Percentiles rank a stretch among this genome's conserved stretches.
phyloP scores from a whole-genome alignment of 176 grass and related monocot genomes.

The Bromus sterilis region DNA sequence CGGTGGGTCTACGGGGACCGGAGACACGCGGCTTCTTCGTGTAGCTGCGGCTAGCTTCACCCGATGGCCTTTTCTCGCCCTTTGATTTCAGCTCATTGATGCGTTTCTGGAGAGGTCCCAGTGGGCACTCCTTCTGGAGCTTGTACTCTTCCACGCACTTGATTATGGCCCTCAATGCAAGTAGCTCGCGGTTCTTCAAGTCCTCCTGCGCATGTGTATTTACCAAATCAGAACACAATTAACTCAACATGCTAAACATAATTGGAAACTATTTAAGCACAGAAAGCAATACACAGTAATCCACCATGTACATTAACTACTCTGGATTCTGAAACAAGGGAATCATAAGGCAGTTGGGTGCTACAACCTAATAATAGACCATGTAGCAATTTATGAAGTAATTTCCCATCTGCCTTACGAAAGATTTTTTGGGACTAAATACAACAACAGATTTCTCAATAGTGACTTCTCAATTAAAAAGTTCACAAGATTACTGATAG shows the following conservation, averaged over 20 bases:
- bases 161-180: slow-evolving; percentile 49
- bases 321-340: background rate
- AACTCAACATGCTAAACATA: background rate
- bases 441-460: background rate
- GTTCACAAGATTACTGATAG: background rate
- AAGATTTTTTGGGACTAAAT: background rate
- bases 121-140: slow-evolving; percentile 63
- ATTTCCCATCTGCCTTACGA: background rate
- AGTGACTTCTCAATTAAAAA: background rate
- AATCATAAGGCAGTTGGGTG: background rate
- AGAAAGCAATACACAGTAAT: background rate
- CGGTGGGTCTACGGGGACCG: slow-evolving; percentile 24
- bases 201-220: slow-evolving; percentile 36
- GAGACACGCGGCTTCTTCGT: slow-evolving; percentile 34
- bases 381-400: background rate
- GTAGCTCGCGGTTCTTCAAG: slow-evolving; percentile 38
- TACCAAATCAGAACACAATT: background rate
- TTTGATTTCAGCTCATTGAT: slow-evolving; percentile 53
- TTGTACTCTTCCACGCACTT: slow-evolving; percentile 67
- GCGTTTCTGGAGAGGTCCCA: slow-evolving; percentile 71
- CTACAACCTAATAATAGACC: background rate
- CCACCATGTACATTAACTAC: background rate
- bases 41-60: slow-evolving; percentile 23
- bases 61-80: slow-evolving; percentile 44
- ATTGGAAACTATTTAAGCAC: background rate